Evolutionary conservation across 441 rosid genomes (phyloP).

Genomic region (Erysimum pusillum): DNA sequence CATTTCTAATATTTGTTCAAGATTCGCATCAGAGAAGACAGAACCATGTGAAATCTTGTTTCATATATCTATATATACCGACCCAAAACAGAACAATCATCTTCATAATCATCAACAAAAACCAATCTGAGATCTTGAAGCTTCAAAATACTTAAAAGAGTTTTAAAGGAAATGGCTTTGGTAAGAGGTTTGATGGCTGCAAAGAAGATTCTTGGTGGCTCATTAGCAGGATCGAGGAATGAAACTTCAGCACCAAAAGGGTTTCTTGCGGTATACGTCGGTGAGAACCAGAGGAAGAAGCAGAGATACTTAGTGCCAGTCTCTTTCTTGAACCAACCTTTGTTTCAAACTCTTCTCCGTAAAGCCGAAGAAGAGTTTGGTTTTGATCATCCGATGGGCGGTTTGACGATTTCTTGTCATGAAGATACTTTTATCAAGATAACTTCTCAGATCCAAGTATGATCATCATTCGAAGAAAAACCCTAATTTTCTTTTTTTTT

Average conservation of each 20-base stretch:
- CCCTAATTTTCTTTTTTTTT: no score
- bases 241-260: slow-evolving; percentile 36
- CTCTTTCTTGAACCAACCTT: slow-evolving; percentile 49
- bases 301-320: slow-evolving; percentile 50
- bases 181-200: slow-evolving; percentile 5
- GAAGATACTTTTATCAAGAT: slow-evolving; percentile 55
- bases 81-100: no score
- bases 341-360: slow-evolving; percentile 46
- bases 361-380: slow-evolving; percentile 59
- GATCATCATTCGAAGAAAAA: not conserved
- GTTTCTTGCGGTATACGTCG: slow-evolving; percentile 49
- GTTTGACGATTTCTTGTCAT: slow-evolving; percentile 60
- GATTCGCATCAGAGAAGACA: slow-evolving; percentile 15
- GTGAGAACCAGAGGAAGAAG: slow-evolving; percentile 45
- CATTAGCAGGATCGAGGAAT: not conserved
- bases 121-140: no score
- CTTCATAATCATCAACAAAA: no score
- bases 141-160: no score
- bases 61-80: no score
- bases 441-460: slow-evolving; percentile 43
- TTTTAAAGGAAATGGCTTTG: slow-evolving; percentile 14
- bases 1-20: not conserved
- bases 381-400: slow-evolving; percentile 65
- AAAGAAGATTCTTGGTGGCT: slow-evolving; percentile 17
- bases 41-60: slow-evolving; percentile 34